Evolutionary conservation across 2,329 filamentous ascomycete species (phyloP), one percentile per base, ranked within the genome.

Genomic region (Aureobasidium pullulans): DNA sequence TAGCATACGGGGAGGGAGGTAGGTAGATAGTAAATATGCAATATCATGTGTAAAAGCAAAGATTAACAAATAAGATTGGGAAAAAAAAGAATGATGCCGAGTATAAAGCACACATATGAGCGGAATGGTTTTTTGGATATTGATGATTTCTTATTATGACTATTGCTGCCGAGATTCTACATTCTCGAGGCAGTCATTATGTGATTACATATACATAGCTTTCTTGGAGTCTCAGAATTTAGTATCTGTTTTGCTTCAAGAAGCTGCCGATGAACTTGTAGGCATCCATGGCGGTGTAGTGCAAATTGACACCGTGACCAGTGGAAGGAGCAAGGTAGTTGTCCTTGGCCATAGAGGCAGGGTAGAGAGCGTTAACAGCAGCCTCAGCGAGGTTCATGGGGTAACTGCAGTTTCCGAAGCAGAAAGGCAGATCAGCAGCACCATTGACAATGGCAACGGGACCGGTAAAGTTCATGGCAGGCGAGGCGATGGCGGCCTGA

Each of bases 231-330:
- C 23, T 23, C 23, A 23, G 23, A 23, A 13, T 32, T 9, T 56
- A 56, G 10, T 47, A 31, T 37, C 40, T 39, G 36, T 49, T 49
- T 28, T 58, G 43, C 31, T 31, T 63, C 34, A 70, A 50, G 59
- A 71, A 70, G 9, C 63, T 60, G 46, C 66, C 65, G 29, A 69
- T 66, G 19, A 63, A 67, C 11, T 62, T 61, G 59, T 63, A 71
- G 9, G 68, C 69, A 29, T 46, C 64, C 13, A 48, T 56, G 16
- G 70, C 68, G 29, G 66, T 65, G 48, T 66, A 70, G 56, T 72
- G 70, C 61, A 71, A 62, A 44, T 71, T 71, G 37, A 72, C 34
- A 1, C 66, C 68, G 62, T 72, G 70, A 0, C 69, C 69, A 29
- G 67, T 64, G 16, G 56, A 46, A 11, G 64, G 62, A 31, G 64